Percentiles rank a stretch among this genome's conserved stretches.
These are phyloP conservation scores for Ambrosia trifida DNA, from an alignment of 129 eudicot genomes.

Conservation along the genomic window DNA sequence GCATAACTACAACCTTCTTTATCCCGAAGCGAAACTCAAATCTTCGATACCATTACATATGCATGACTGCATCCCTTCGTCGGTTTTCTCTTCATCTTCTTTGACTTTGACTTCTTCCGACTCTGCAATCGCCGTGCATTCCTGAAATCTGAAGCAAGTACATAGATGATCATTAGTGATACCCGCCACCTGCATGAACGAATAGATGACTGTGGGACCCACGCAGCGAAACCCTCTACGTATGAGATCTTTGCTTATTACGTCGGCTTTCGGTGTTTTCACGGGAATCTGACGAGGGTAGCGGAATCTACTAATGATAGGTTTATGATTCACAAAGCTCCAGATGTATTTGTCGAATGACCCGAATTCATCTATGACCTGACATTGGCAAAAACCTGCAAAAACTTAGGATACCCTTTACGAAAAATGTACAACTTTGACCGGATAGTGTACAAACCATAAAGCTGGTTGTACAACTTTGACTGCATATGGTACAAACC, in stretches of 20 bases:
- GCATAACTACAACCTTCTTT: constrained; percentile 15
- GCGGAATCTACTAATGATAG: constrained; percentile 56
- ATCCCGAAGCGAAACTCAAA: constrained; percentile 39
- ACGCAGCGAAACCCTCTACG: constrained; percentile 72
- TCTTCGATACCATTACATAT: constrained; percentile 38
- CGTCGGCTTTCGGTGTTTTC: constrained; percentile 64
- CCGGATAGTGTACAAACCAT: not conserved
- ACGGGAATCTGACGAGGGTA: constrained; percentile 65
- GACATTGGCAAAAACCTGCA: constrained; percentile 45
- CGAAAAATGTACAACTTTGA: constrained; percentile 9
- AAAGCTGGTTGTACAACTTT: constrained; percentile 26
- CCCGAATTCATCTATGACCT: constrained; percentile 65
- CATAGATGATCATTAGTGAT: constrained; percentile 64
- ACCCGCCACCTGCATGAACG: constrained; percentile 76
- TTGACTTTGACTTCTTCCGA: constrained; percentile 32
- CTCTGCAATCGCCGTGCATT: constrained; percentile 40
- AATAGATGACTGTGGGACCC: constrained; percentile 69
- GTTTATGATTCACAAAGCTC: constrained; percentile 70
- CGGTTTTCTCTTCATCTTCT: constrained; percentile 27
- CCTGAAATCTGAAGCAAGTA: constrained; percentile 60
- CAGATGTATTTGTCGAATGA: constrained; percentile 66
- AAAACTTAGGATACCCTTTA: constrained; percentile 39
- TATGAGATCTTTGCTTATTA: constrained; percentile 63
- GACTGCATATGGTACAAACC: constrained; percentile 18
- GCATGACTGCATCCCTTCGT: constrained; percentile 36